Evolutionary conservation across 495 filamentous ascomycete genomes (phyloP).

Genomic region (Achaetomiella virescens): DNA sequence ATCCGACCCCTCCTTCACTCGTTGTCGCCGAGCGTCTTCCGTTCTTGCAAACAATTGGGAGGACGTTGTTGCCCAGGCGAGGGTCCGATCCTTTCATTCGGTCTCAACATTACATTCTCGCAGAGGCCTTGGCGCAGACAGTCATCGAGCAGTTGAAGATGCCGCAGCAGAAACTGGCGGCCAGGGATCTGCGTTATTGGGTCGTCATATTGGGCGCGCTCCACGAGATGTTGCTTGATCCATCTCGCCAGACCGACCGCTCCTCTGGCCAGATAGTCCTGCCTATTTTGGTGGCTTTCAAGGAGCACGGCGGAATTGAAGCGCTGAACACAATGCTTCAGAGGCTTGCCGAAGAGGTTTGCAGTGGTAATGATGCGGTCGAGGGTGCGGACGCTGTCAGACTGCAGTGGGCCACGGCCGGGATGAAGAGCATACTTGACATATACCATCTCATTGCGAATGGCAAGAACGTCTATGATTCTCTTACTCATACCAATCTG

Average conservation of each 20-base stretch:
- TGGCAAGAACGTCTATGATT: slow-evolving; percentile 72
- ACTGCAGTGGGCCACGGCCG: slow-evolving; percentile 39
- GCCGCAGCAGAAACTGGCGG: slow-evolving; percentile 19
- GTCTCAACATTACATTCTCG: slow-evolving; percentile 65
- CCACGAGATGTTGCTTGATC: slow-evolving; percentile 70
- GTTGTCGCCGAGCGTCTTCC: slow-evolving; percentile 60
- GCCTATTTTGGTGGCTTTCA: slow-evolving; percentile 78
- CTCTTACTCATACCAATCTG: slow-evolving; percentile 59
- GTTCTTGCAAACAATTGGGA: slow-evolving; percentile 75
- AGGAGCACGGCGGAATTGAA: slow-evolving; percentile 68
- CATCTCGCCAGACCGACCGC: slow-evolving; percentile 48
- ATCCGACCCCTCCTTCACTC: slow-evolving; percentile 71
- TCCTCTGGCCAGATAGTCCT: slow-evolving; percentile 62
- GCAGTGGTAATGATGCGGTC: slow-evolving; percentile 22
- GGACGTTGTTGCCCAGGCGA: slow-evolving; percentile 66
- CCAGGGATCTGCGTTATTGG: slow-evolving; percentile 63
- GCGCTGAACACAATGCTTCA: slow-evolving; percentile 66
- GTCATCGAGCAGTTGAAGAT: slow-evolving; percentile 57
- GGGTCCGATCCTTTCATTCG: slow-evolving; percentile 54
- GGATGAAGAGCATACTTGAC: slow-evolving; percentile 77
- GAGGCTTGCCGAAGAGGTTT: slow-evolving; percentile 65
- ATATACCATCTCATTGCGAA: slow-evolving; percentile 71
- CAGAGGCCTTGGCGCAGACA: slow-evolving; percentile 68
- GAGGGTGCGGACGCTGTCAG: slow-evolving; percentile 31
- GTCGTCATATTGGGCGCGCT: slow-evolving; percentile 72